A percentile compares a stretch with the other conserved stretches of the same genome.
phyloP scores from a whole-genome alignment of 2,329 filamentous ascomycete species.

The Dryadomyces quercus-mongolicae region DNA sequence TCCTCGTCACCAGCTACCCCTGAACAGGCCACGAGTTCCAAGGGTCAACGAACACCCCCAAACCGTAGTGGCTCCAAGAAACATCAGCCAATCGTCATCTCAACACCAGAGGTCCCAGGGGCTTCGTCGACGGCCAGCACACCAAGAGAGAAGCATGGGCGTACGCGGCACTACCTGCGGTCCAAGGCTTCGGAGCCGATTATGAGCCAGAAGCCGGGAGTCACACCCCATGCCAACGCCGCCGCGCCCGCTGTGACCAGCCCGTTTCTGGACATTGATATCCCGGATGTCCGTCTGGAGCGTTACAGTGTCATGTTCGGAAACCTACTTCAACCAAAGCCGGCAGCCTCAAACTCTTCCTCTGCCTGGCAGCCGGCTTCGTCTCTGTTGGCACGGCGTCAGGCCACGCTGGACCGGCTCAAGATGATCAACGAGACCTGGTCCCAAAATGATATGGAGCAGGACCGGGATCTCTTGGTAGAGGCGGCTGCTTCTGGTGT shows the following conservation, averaged over 20 bases:
- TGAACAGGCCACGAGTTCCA: neutral
- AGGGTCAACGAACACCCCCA: neutral
- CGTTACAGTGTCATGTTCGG: constrained; percentile 93
- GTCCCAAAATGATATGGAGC: constrained; percentile 20
- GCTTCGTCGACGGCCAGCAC: constrained; percentile 18
- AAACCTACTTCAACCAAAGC: constrained; percentile 43
- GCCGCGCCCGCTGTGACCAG: constrained; percentile 7
- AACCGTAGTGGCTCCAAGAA: constrained; percentile 27
- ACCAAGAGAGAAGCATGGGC: neutral
- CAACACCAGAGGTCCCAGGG: constrained; percentile 15
- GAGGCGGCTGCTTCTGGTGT: neutral
- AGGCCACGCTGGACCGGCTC: constrained; percentile 46
- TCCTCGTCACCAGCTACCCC: neutral
- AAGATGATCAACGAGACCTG: constrained; percentile 37
- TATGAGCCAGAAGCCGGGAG: constrained; percentile 2
- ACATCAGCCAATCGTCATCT: constrained; percentile 32
- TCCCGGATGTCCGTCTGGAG: constrained; percentile 71
- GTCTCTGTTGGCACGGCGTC: constrained; percentile 41
- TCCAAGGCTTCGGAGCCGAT: constrained; percentile 12
- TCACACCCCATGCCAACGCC: neutral
- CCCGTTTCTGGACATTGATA: constrained; percentile 58
- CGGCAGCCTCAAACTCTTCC: neutral
- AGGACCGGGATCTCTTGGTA: constrained; percentile 1
- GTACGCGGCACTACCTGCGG: constrained; percentile 9
- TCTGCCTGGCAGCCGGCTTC: constrained; percentile 17